Base-by-base conservation (phyloP, 1,284 basidiomycete genomes). In the Puccinia horiana region DNA sequence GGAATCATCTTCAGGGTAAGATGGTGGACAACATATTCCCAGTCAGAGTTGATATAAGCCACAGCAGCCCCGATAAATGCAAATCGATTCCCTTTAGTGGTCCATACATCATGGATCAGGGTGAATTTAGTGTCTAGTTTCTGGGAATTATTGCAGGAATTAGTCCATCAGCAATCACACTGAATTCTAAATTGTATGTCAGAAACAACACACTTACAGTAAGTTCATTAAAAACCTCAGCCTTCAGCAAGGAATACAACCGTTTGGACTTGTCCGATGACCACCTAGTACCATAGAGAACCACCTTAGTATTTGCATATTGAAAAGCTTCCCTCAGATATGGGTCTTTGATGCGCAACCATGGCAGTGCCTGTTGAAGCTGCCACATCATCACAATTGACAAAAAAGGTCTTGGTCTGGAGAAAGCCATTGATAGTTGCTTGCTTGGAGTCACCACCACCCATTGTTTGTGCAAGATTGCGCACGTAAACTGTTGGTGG, bases 61-160 rank as follows among this genome's bases (percentile, higher is more conserved):
- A 8, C 12, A 63, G 35, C 26, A 16, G 61, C 61, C 2, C 61
- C 61, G 29, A 63, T 63, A 26, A 63, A 63, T 4, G 56, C 29
- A 32, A 58, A 58, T 23, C 56, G 23, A 58, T 58, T 58, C 11
- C 56, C 8, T 58, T 58, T 63, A 6, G 61, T 63, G 5, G 61
- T 63, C 61, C 61, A 63, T 5, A 63, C 61, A 63, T 63, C 61
- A 37, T 63, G 61, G 18, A 63, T 63, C n/a, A 63, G 20, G 26
- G 61, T 63, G 20, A 63, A 63, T 32, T 63, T 32, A 6, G 29
- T 63, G 29, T 37, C 35, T 5, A 63, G 26, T 32, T 63, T 63
- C 61, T 63, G 61, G 8, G 14, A 63, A 26, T n/a, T n/a, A 32
- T 6, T n/a, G n/a, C n/a, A n/a, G n/a, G n/a, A n/a, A n/a, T n/a